Conservation (phyloP, 2,329 filamentous ascomycete genomes). For the Neopestalotiopsis rosae region DNA sequence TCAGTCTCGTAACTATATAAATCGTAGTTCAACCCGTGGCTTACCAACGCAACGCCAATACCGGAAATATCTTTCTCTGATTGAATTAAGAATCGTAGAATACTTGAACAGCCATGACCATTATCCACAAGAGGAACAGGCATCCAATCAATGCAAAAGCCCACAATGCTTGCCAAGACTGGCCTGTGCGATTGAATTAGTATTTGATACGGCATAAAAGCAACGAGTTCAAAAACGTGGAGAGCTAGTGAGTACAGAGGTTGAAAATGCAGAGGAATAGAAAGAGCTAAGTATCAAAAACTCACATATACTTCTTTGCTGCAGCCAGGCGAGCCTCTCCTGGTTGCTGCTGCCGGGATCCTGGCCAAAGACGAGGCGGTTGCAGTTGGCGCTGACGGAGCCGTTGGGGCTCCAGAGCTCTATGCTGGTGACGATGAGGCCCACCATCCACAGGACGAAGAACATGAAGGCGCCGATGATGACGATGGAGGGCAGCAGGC, state of each 20-base stretch:
- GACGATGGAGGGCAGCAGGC: constrained; percentile 65
- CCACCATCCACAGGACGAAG: constrained; percentile 72
- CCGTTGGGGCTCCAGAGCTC: constrained; percentile 68
- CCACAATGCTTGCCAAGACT: constrained; percentile 70
- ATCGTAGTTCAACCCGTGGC: too few relatives aligned
- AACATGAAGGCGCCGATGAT: constrained; percentile 70
- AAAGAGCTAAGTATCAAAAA: neutral
- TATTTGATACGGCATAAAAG: neutral
- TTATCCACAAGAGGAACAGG: constrained; percentile 70
- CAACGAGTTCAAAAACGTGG: too few relatives aligned
- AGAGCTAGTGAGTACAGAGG: neutral
- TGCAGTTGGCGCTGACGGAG: constrained; percentile 64
- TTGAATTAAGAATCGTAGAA: constrained; percentile 46
- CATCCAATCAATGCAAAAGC: constrained; percentile 65
- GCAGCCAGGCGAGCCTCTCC: constrained; percentile 66
- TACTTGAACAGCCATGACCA: constrained; percentile 71
- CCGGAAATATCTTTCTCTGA: neutral
- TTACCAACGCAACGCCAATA: too few relatives aligned
- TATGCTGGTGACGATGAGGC: constrained; percentile 65
- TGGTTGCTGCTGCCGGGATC: constrained; percentile 57
- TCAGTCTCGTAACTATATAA: too few relatives aligned
- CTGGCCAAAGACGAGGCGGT: constrained; percentile 59
- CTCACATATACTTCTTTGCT: constrained; percentile 69
- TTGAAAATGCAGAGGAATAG: neutral
- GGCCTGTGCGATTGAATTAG: constrained; percentile 44